Evolutionary conservation across 192 early-diverging fungal genomes (phyloP).

Genomic region (Backusella luteola): DNA sequence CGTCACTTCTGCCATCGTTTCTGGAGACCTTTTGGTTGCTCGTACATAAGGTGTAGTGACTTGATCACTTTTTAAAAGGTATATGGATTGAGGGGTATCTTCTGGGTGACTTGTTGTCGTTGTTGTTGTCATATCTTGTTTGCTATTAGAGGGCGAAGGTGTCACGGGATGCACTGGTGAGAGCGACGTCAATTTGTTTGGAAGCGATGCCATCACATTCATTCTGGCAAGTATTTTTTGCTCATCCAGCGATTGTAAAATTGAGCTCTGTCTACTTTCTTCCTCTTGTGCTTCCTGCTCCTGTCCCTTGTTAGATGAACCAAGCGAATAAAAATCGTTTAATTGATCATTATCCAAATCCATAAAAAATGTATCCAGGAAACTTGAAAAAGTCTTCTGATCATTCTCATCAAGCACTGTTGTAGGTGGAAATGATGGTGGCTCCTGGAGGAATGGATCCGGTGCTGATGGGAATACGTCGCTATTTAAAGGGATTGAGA

Average conservation of each 20-base stretch:
- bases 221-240: constrained; percentile 9
- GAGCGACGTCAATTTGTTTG: constrained; percentile 4
- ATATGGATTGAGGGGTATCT: constrained; percentile 7
- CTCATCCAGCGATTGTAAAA: constrained; percentile 19
- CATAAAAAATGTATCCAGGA: constrained; percentile 48
- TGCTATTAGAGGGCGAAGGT: neutral
- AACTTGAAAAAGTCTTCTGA: constrained; percentile 47
- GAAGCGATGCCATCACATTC: neutral
- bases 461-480: constrained; percentile 23
- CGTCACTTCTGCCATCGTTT: neutral
- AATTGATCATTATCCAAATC: constrained; percentile 32
- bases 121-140: neutral
- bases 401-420: constrained; percentile 39
- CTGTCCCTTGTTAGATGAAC: neutral
- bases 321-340: neutral
- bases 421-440: constrained; percentile 6
- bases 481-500: constrained; percentile 25
- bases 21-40: neutral
- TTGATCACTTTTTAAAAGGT: constrained; percentile 8
- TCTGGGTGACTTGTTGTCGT: neutral
- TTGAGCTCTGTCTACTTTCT: constrained; percentile 20
- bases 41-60: constrained; percentile 5
- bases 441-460: constrained; percentile 10
- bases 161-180: neutral
- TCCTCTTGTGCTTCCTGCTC: neutral